Evolutionary conservation across 2,329 filamentous ascomycete genomes (phyloP).

Genomic region (Leptographium procerum): DNA sequence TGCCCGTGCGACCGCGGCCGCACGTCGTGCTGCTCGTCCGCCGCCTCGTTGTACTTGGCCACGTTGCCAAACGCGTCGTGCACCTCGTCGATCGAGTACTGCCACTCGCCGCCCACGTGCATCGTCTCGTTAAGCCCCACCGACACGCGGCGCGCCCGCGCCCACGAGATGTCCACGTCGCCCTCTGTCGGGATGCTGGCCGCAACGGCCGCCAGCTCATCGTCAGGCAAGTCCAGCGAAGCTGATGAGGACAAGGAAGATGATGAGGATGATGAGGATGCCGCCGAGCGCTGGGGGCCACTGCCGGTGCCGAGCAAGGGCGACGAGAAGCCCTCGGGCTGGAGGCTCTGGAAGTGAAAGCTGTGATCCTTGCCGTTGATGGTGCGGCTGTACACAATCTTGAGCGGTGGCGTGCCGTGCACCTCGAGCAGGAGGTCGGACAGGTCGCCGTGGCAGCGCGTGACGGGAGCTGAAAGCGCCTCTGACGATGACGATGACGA

Average conservation of each 20-base stretch:
- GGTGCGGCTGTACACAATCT: constrained; percentile 81
- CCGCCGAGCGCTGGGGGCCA: constrained; percentile 24
- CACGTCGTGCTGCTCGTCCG: constrained; percentile 54
- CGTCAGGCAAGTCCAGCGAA: neutral
- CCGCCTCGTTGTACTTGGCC: constrained; percentile 56
- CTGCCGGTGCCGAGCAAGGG: constrained; percentile 55
- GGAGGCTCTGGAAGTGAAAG: constrained; percentile 85
- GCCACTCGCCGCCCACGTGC: constrained; percentile 66
- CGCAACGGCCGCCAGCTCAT: neutral
- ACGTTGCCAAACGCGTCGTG: constrained; percentile 83
- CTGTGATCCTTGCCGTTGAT: constrained; percentile 76
- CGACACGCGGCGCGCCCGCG: constrained; percentile 58
- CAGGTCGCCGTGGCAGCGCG: constrained; percentile 72
- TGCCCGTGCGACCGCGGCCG: constrained; percentile 39
- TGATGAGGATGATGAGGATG: neutral
- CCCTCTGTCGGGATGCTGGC: constrained; percentile 41
- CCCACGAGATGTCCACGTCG: constrained; percentile 68
- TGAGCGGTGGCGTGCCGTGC: constrained; percentile 78
- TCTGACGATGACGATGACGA: constrained; percentile 36
- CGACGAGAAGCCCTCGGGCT: constrained; percentile 75
- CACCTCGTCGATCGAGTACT: constrained; percentile 85
- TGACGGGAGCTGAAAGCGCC: constrained; percentile 19
- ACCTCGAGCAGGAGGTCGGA: constrained; percentile 79
- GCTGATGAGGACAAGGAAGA: neutral
- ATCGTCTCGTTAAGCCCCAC: constrained; percentile 89